Evolutionary conservation across 208 protist genomes (phyloP).

Genomic region (Crithidia sp.): DNA sequence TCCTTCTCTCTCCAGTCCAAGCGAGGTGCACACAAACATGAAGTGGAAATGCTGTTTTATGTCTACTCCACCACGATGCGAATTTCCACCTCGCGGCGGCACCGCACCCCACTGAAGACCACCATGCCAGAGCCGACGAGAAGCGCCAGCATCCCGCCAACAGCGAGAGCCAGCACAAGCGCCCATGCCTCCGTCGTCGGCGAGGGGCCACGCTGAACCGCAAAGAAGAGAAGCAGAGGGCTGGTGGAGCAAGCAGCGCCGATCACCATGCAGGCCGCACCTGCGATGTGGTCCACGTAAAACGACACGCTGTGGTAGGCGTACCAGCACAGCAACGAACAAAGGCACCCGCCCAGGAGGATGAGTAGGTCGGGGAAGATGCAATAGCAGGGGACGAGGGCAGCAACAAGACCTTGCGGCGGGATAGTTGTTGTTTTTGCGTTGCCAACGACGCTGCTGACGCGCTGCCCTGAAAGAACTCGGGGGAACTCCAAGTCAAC

Average conservation of each 20-base stretch:
- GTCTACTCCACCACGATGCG: conserved; percentile 27
- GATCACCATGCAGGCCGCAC: conserved; percentile 29
- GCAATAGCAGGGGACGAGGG: conserved; percentile 9
- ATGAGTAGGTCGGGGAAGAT: conserved; percentile 26
- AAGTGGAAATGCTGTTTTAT: background rate
- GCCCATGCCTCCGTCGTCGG: conserved; percentile 6
- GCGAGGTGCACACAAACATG: background rate
- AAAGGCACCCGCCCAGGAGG: conserved; percentile 18
- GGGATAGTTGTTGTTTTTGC: background rate
- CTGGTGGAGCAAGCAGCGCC: conserved; percentile 16
- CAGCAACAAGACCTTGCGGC: no score
- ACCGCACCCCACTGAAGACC: conserved; percentile 9
- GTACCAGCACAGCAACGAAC: conserved; percentile 23
- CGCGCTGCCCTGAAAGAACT: background rate
- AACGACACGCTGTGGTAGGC: conserved; percentile 32
- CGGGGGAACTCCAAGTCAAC: background rate
- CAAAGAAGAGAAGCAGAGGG: conserved; percentile 16
- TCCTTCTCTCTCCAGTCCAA: no score
- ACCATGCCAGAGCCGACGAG: conserved; percentile 16
- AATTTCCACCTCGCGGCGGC: conserved; percentile 32
- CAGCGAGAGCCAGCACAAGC: background rate
- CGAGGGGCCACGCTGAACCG: conserved; percentile 1
- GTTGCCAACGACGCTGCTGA: background rate
- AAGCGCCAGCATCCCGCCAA: background rate
- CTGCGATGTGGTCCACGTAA: conserved; percentile 29